phyloP scores from a whole-genome alignment of 75 land plant genomes.

The Ceratopteris richardii region DNA sequence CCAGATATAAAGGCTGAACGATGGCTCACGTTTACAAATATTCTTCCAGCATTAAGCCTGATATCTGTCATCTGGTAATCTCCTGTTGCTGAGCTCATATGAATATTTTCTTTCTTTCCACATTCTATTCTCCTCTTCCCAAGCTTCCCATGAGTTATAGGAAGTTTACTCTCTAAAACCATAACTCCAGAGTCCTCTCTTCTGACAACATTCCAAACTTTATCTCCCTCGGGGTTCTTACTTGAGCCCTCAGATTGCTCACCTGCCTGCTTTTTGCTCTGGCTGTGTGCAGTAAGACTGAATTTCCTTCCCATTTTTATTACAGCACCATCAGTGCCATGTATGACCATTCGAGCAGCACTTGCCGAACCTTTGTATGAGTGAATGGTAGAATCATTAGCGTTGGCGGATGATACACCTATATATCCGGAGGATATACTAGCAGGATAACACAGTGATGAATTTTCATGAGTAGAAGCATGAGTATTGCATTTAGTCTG shows the following conservation, averaged over 20 bases:
- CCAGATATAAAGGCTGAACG: constrained; percentile 9
- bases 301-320: constrained; percentile 5
- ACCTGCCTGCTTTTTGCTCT: neutral
- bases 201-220: neutral
- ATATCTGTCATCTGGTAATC: constrained; percentile 23
- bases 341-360: constrained; percentile 1
- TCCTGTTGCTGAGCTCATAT: neutral
- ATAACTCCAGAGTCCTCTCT: neutral
- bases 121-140: constrained; percentile 1
- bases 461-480: too few relatives aligned
- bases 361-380: neutral
- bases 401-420: neutral
- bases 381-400: neutral
- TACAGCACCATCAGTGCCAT: neutral
- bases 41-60: constrained; percentile 16
- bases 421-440: too few relatives aligned
- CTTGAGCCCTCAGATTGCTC: too few relatives aligned
- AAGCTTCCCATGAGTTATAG: neutral
- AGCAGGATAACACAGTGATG: too few relatives aligned
- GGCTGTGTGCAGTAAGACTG: constrained; percentile 2
- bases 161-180: constrained; percentile 2
- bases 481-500: neutral
- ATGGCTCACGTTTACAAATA: constrained; percentile 32
- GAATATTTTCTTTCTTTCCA: constrained; percentile 3
- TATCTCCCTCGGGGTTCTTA: neutral